Evolutionary conservation across 176 grass and related monocot species (phyloP), one percentile per base, ranked within the genome.

Genomic region (Carex cristatella): DNA sequence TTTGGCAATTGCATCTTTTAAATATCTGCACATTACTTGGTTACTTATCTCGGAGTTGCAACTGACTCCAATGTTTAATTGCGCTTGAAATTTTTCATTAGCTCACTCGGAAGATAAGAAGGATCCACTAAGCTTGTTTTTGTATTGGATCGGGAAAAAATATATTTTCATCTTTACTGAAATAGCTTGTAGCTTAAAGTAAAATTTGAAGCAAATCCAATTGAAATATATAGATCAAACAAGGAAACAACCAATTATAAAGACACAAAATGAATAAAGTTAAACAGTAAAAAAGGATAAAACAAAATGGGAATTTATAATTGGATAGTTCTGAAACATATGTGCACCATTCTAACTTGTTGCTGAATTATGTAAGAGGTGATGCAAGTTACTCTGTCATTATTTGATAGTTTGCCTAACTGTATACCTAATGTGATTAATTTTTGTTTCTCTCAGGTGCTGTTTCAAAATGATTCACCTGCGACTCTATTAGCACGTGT

Each of bases 391-490:
- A 40, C 66, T 69, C 5, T 54, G 14, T 54, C 53, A 16, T 33
- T 15, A 56, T 78, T 54, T 76, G 13, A 76, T 57, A 78, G 27
- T 33, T 78, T 33, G 28, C 72, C 14, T 55, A 54, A 10, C 73
- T 12, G 2, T 56, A 79, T 79, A 23, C 44, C 19, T 53, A 74
- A 79, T 72, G 14, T 4, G 37, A 10, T 18, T 33, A 33, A 56
- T 57, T 78, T 53, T 44, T 15, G 55, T 77, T 4, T 68, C 16
- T 84, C 85, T 83, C 84, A 97, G 97, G 97, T 99, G 18, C 91
- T 99, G 84, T 99, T 96, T 79, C 97, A 94, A 94, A 99, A 99
- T 48, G 97, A 99, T 89, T 99, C 97, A 84, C 97, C 97, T 86
- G 93, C 93, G 11, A 99, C 97, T 76, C 81, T 99, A 81, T 84